phyloP scores from a whole-genome alignment of 768 basidiomycete genomes.

The Gelatoporia subvermispora region DNA sequence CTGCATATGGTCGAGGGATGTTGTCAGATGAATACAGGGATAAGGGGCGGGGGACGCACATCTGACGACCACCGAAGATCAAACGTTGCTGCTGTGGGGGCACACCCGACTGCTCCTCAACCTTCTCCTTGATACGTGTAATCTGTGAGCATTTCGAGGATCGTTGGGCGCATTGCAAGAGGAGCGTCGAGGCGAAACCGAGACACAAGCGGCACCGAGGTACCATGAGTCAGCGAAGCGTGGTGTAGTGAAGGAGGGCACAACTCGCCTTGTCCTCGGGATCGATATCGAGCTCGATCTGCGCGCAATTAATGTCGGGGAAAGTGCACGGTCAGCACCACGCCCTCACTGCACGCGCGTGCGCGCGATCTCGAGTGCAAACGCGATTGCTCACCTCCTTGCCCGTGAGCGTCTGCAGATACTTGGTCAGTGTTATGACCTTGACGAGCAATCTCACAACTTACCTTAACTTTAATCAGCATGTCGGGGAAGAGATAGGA shows the following conservation, averaged over 20 bases:
- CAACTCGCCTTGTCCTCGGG: constrained; percentile 71
- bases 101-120: constrained; percentile 97
- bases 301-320: background rate
- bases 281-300: constrained; percentile 97
- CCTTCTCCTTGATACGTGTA: constrained; percentile 91
- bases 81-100: constrained; percentile 94
- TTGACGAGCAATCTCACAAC: constrained; percentile 4
- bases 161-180: background rate
- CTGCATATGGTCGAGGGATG: constrained; percentile 35
- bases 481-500: constrained; percentile 31
- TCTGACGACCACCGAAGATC: constrained; percentile 89
- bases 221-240: background rate
- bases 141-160: constrained; percentile 48
- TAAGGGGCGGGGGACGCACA: constrained; percentile 49
- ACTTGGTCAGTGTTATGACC: constrained; percentile 3
- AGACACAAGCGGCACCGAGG: too few species aligned
- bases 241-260: background rate
- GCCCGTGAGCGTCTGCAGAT: constrained; percentile 81
- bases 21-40: background rate
- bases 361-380: background rate
- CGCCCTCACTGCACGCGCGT: background rate
- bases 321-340: background rate
- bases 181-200: background rate
- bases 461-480: constrained; percentile 89
- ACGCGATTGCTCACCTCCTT: constrained; percentile 67